Percentiles rank a stretch among this genome's conserved stretches.
Evolutionary conservation across 179 eudicot genomes (phyloP).

Genomic region (Sideroxylon spinosum): DNA sequence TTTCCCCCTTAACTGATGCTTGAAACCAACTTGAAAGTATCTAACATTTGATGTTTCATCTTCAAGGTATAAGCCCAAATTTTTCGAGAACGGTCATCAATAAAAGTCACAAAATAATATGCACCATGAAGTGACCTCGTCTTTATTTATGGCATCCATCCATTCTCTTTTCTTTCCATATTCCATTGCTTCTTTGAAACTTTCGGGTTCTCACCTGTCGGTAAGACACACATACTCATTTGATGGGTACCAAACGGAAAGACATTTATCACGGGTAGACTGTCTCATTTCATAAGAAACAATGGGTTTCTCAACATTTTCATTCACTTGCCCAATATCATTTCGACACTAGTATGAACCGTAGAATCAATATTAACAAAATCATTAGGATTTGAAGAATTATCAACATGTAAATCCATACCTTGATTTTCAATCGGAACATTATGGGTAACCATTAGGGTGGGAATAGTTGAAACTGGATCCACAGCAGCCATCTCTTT

Average conservation of each 20-base stretch:
- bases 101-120: no score
- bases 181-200: constrained; percentile 18
- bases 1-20: constrained; percentile 12
- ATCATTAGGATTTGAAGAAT: not conserved
- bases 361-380: no score
- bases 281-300: not conserved
- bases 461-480: no score
- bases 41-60: constrained; percentile 6
- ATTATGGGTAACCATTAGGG: not conserved
- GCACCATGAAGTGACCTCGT: constrained; percentile 14
- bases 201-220: constrained; percentile 18
- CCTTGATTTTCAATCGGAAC: not conserved
- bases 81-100: no score
- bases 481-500: no score
- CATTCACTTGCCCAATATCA: not conserved
- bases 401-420: not conserved
- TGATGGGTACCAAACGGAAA: constrained; percentile 8
- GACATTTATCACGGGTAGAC: not conserved
- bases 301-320: not conserved
- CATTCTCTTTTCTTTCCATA: constrained; percentile 11
- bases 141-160: constrained; percentile 23
- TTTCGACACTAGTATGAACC: no score
- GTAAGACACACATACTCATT: constrained; percentile 15
- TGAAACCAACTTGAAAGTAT: constrained; percentile 5
- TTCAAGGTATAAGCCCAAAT: no score